A percentile compares a stretch with the other conserved stretches of the same genome.
Evolutionary conservation across 495 filamentous ascomycete genomes (phyloP).

Genomic region (Tuber borchii): DNA sequence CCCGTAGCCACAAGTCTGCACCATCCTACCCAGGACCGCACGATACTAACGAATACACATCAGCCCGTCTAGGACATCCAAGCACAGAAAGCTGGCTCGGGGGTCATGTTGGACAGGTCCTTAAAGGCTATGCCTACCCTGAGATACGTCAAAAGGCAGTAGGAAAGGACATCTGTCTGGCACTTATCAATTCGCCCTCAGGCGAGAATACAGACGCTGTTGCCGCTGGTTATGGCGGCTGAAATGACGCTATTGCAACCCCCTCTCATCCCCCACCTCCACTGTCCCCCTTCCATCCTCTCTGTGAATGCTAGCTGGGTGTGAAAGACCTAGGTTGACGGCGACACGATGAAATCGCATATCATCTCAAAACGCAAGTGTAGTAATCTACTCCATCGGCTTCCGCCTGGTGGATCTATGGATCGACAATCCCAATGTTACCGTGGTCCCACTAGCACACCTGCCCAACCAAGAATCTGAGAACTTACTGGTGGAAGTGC

Average conservation of each 20-base stretch:
- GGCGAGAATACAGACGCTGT: slow-evolving; percentile 56
- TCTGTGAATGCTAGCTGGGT: slow-evolving; percentile 17
- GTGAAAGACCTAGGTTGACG: slow-evolving; percentile 48
- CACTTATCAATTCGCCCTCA: slow-evolving; percentile 54
- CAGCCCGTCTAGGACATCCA: slow-evolving; percentile 22
- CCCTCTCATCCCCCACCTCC: not conserved
- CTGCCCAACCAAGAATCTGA: slow-evolving; percentile 55
- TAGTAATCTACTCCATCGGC: slow-evolving; percentile 53
- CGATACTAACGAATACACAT: slow-evolving; percentile 16
- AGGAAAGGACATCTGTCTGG: slow-evolving; percentile 47
- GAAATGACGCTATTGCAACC: slow-evolving; percentile 45
- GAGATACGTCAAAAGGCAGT: slow-evolving; percentile 37
- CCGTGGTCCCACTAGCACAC: slow-evolving; percentile 50
- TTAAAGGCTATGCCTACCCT: slow-evolving; percentile 45
- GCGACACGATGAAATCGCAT: slow-evolving; percentile 49
- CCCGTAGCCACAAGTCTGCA: slow-evolving; percentile 39
- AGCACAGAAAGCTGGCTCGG: slow-evolving; percentile 39
- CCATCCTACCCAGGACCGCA: slow-evolving; percentile 23
- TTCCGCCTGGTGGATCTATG: slow-evolving; percentile 48
- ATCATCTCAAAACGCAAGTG: slow-evolving; percentile 52
- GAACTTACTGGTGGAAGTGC: slow-evolving; percentile 50
- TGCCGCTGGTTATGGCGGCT: slow-evolving; percentile 55
- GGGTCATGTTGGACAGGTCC: slow-evolving; percentile 41
- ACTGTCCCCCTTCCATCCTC: slow-evolving; percentile 27
- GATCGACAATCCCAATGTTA: slow-evolving; percentile 52